Conservation (phyloP, 208 protist species). For the Leishmania guyanensis region DNA sequence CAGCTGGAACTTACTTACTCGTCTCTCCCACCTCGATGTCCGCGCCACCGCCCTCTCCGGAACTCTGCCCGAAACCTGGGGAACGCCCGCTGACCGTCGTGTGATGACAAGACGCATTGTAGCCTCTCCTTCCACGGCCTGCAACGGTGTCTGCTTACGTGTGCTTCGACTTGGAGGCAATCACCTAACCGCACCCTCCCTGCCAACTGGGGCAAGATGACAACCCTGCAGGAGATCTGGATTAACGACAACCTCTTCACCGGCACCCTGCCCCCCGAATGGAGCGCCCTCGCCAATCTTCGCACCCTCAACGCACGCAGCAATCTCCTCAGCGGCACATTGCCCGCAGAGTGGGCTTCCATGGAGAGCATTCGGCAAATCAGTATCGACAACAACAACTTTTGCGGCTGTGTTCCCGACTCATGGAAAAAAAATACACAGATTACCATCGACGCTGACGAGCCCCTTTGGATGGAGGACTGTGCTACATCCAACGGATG, state of each 20-base stretch:
- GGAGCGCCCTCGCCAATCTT: not conserved
- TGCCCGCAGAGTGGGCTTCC: not conserved
- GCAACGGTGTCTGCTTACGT: not conserved
- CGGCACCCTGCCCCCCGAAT: slow-evolving; percentile 4
- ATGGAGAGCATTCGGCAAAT: not conserved
- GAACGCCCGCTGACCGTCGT: not conserved
- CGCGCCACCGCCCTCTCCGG: slow-evolving; percentile 10
- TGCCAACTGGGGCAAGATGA: slow-evolving; percentile 1
- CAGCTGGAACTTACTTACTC: slow-evolving; percentile 13
- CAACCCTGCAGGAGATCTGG: not conserved
- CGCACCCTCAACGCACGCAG: not conserved
- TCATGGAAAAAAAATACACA: not conserved
- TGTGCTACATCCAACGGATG: not conserved
- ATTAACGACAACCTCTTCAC: not conserved
- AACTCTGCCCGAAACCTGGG: slow-evolving; percentile 6
- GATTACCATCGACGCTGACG: not conserved
- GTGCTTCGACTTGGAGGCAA: not conserved
- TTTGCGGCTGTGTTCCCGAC: not conserved
- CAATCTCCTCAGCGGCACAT: not conserved
- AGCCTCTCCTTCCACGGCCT: not conserved
- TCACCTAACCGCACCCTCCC: not conserved
- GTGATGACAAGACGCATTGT: not conserved
- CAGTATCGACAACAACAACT: not conserved
- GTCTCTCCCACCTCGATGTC: slow-evolving; percentile 8
- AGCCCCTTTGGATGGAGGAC: not conserved